Evolutionary conservation across 495 filamentous ascomycete species (phyloP).

Genomic region (Chaetomium cochliodes): DNA sequence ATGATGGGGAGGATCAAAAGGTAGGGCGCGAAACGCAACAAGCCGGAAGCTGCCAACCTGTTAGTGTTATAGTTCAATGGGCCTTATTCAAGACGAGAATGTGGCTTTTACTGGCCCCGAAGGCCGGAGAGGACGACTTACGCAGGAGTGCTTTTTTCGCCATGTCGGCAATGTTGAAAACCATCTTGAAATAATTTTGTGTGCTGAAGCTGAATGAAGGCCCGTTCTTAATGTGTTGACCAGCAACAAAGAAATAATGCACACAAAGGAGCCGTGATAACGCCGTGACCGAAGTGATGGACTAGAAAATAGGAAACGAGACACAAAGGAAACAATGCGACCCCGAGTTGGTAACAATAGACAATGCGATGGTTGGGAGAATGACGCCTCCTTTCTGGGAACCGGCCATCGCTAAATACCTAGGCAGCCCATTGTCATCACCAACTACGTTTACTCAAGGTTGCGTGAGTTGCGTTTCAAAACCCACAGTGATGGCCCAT

Average conservation of each 20-base stretch:
- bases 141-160: conserved; percentile 26
- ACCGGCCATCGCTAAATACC: neutral
- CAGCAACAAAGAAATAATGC: conserved; percentile 25
- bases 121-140: conserved; percentile 7
- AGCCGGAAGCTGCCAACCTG: conserved; percentile 14
- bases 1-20: conserved; percentile 33
- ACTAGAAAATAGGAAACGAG: neutral
- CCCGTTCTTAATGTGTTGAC: conserved; percentile 21
- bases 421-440: neutral
- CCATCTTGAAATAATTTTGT: conserved; percentile 17
- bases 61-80: conserved; percentile 15
- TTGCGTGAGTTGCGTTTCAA: neutral
- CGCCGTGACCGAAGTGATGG: conserved; percentile 2
- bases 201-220: neutral
- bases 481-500: neutral
- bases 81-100: neutral
- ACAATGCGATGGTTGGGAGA: neutral
- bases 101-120: neutral
- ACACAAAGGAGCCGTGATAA: conserved; percentile 1
- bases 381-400: neutral
- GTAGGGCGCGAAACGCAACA: conserved; percentile 23
- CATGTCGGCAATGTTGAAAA: conserved; percentile 16
- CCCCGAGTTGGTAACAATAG: neutral
- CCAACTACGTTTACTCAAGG: neutral
- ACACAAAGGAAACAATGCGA: conserved; percentile 9